phyloP scores from a whole-genome alignment of 1,139 yeast genomes.

The Petasospora rhodanensis region DNA sequence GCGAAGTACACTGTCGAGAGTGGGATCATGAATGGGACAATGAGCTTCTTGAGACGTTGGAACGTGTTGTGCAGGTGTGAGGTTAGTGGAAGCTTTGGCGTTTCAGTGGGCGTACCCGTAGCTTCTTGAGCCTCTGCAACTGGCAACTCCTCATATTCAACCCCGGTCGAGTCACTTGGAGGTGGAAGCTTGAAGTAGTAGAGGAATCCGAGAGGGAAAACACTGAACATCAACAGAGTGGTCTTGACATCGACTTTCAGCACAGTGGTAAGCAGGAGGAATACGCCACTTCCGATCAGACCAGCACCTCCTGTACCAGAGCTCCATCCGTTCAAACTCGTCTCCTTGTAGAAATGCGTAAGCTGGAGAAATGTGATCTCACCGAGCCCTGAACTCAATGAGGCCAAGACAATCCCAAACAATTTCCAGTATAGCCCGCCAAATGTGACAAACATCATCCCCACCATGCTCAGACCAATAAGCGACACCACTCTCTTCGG shows the following conservation, averaged over 20 bases:
- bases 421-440: constrained; percentile 36
- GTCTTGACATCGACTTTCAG: constrained; percentile 40
- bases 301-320: constrained; percentile 98
- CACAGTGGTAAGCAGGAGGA: constrained; percentile 52
- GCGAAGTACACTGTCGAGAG: constrained; percentile 76
- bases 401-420: constrained; percentile 75
- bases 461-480: constrained; percentile 58
- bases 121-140: too few relatives aligned
- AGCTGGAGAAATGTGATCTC: constrained; percentile 84
- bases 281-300: constrained; percentile 65
- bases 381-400: constrained; percentile 83
- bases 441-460: constrained; percentile 70
- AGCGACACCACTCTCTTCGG: constrained; percentile 46
- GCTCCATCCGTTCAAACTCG: constrained; percentile 79
- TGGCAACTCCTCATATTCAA: too few relatives aligned
- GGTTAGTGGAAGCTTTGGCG: neutral
- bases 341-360: constrained; percentile 61
- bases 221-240: constrained; percentile 44
- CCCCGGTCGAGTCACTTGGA: too few relatives aligned
- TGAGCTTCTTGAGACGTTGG: constrained; percentile 42
- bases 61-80: constrained; percentile 37
- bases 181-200: constrained; percentile 32
- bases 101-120: too few relatives aligned
- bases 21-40: constrained; percentile 78
- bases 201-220: constrained; percentile 45